Conservation (phyloP, 768 basidiomycete species). For the Rhodotorula sphaerocarpa region DNA sequence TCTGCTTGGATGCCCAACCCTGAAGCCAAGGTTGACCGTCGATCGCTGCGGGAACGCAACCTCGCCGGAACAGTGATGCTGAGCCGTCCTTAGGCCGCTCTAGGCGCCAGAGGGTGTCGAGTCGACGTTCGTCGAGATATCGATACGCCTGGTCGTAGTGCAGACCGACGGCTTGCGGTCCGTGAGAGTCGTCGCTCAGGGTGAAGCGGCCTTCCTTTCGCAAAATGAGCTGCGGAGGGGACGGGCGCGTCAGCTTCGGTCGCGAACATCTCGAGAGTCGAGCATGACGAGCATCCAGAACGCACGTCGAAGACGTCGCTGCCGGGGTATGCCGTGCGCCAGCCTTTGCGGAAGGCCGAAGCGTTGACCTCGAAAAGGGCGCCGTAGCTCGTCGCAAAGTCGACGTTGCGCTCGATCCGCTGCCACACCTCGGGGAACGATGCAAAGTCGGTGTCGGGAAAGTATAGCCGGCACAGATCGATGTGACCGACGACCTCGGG, state of each 20-base stretch:
- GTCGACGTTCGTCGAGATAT: slow-evolving; percentile 58
- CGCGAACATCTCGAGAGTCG: too few species aligned
- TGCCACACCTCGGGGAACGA: slow-evolving; percentile 55
- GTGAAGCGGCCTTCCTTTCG: slow-evolving; percentile 62
- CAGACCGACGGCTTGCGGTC: slow-evolving; percentile 73
- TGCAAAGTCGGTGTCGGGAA: slow-evolving; percentile 47
- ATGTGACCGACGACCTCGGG: slow-evolving; percentile 91
- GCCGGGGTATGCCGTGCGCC: slow-evolving; percentile 76
- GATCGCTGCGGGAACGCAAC: background rate
- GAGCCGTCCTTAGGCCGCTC: slow-evolving; percentile 9
- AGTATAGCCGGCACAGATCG: slow-evolving; percentile 82
- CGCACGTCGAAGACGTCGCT: slow-evolving; percentile 65
- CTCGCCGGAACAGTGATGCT: background rate
- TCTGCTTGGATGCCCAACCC: background rate
- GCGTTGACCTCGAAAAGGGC: slow-evolving; percentile 89
- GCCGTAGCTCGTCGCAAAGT: slow-evolving; percentile 65
- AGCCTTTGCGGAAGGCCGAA: slow-evolving; percentile 84
- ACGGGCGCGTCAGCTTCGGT: too few species aligned
- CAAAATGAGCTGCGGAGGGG: slow-evolving; percentile 56
- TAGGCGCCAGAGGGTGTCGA: slow-evolving; percentile 50
- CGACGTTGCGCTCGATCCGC: slow-evolving; percentile 66
- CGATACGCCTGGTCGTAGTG: slow-evolving; percentile 63
- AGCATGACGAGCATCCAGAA: slow-evolving; percentile 4
- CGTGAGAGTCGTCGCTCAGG: slow-evolving; percentile 94
- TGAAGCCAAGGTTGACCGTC: slow-evolving; percentile 7